These are phyloP conservation scores for Boletus mariae DNA, from an alignment of 1,284 basidiomycete species.

Conservation along the genomic window DNA sequence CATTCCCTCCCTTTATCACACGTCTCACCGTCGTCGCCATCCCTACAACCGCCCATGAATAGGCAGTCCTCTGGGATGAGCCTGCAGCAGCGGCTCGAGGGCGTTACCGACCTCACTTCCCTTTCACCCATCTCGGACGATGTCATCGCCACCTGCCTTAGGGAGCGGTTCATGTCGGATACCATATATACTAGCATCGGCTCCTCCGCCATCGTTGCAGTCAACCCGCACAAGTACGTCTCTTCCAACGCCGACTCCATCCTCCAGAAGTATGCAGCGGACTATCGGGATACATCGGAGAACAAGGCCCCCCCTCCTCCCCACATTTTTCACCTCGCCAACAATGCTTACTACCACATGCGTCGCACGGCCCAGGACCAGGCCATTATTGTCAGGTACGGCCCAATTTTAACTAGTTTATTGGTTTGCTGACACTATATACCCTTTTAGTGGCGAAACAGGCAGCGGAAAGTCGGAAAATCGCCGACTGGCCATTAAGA, in stretches of 20 bases:
- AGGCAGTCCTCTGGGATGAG: slow-evolving; percentile 40
- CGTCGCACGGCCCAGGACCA: slow-evolving; percentile 91
- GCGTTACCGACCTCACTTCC: slow-evolving; percentile 59
- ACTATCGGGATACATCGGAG: slow-evolving; percentile 64
- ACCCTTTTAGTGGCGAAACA: slow-evolving; percentile 73
- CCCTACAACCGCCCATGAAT: slow-evolving; percentile 23
- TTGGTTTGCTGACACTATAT: neutral
- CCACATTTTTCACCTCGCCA: slow-evolving; percentile 86
- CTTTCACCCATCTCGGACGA: slow-evolving; percentile 69
- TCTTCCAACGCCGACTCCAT: slow-evolving; percentile 76
- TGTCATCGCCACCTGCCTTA: slow-evolving; percentile 75
- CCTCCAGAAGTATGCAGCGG: slow-evolving; percentile 78
- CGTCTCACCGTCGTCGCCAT: neutral
- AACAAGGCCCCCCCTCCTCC: slow-evolving; percentile 57
- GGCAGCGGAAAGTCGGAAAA: slow-evolving; percentile 93
- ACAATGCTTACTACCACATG: slow-evolving; percentile 97
- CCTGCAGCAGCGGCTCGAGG: slow-evolving; percentile 64
- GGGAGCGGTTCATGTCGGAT: slow-evolving; percentile 83
- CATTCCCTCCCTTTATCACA: neutral
- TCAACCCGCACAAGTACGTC: slow-evolving; percentile 89
- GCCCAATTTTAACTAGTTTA: neutral
- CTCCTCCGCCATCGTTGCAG: slow-evolving; percentile 67
- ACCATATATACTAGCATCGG: slow-evolving; percentile 79
- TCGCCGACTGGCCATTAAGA: slow-evolving; percentile 85
- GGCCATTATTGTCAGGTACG: slow-evolving; percentile 79